Evolutionary conservation across 768 basidiomycete species (phyloP).

Genomic region (Agaricus subrufescens): DNA sequence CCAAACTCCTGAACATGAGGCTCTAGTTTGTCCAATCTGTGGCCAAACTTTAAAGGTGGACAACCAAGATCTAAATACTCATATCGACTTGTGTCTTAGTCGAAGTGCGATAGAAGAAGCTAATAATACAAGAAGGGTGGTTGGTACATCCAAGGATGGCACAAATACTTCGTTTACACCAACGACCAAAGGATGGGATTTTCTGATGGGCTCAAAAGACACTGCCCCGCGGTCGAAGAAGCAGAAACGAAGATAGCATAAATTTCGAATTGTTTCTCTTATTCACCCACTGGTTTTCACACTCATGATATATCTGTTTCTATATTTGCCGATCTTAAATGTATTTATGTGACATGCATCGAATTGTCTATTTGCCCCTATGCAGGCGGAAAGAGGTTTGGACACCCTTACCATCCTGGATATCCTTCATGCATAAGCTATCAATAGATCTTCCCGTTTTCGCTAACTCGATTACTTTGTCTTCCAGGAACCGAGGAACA

Average conservation of each 20-base stretch:
- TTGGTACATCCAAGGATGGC: slow-evolving; percentile 8
- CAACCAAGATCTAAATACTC: slow-evolving; percentile 79
- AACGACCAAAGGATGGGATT: not conserved
- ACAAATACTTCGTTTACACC: not conserved
- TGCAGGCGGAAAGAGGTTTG: slow-evolving; percentile 75
- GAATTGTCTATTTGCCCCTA: slow-evolving; percentile 40
- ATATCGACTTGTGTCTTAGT: slow-evolving; percentile 87
- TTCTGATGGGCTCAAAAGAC: not conserved
- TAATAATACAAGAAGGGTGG: slow-evolving; percentile 34
- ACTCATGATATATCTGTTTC: not conserved
- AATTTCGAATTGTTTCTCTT: too few relatives aligned
- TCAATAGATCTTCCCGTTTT: slow-evolving; percentile 59
- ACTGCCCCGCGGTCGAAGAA: not conserved
- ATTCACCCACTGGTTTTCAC: not conserved
- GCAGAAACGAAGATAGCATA: slow-evolving; percentile 1
- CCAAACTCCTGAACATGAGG: slow-evolving; percentile 14
- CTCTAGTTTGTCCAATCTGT: slow-evolving; percentile 73
- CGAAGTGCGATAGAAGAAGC: slow-evolving; percentile 72
- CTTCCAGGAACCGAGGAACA: slow-evolving; percentile 52
- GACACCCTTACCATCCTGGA: slow-evolving; percentile 69
- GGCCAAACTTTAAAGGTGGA: slow-evolving; percentile 54
- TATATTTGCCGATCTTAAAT: not conserved
- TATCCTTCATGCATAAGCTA: slow-evolving; percentile 67
- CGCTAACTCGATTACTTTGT: slow-evolving; percentile 56
- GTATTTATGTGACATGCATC: not conserved